These are phyloP conservation scores for Ailanthus altissimus DNA, from an alignment of 345 rosid genomes.

Conservation along the genomic window DNA sequence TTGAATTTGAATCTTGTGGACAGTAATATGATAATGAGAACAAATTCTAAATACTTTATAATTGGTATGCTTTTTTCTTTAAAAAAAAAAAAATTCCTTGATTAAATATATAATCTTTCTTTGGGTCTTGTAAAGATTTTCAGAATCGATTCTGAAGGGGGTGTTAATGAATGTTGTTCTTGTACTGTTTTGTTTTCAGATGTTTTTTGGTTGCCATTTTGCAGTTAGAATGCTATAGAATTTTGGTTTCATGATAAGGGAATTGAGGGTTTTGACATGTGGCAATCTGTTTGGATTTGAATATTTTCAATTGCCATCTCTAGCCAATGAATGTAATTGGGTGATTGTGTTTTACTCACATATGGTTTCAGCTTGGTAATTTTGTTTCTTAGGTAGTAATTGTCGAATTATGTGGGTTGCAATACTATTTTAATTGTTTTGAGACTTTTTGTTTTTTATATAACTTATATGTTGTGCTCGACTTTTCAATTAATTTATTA, in stretches of 20 bases:
- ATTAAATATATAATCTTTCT: too few species aligned
- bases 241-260: background rate
- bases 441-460: background rate
- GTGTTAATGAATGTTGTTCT: background rate
- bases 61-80: too few species aligned
- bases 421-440: background rate
- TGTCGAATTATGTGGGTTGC: background rate
- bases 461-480: slow-evolving; percentile 3
- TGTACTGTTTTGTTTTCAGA: too few species aligned
- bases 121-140: too few species aligned
- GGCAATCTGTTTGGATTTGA: background rate
- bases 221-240: background rate
- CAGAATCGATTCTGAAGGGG: background rate
- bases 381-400: slow-evolving; percentile 1
- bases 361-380: background rate
- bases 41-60: background rate
- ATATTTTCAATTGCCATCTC: slow-evolving; percentile 2
- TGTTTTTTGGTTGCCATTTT: too few species aligned
- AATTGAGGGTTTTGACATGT: background rate
- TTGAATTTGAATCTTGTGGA: background rate
- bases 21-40: background rate
- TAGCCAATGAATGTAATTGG: background rate
- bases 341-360: background rate
- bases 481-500: background rate
- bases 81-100: too few species aligned